Percentiles rank a stretch among this genome's conserved stretches.
Conservation (phyloP, 148 eudicot species). For the Vaccinium darrowii region DNA sequence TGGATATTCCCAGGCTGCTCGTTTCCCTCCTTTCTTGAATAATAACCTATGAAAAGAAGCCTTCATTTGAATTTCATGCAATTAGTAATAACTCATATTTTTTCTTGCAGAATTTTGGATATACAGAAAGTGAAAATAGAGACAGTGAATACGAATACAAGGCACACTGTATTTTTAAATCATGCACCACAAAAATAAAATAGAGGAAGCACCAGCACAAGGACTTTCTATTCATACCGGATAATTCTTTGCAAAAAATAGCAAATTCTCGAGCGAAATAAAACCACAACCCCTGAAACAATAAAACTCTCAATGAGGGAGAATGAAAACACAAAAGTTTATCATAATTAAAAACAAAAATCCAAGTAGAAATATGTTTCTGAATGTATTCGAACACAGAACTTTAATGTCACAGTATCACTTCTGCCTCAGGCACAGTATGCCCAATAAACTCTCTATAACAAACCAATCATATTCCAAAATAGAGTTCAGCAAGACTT, state of each 20-base stretch:
- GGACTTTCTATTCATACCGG: slow-evolving; percentile 49
- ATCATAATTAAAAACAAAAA: not conserved
- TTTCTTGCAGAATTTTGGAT: not conserved
- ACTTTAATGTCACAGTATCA: not conserved
- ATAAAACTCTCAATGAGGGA: slow-evolving; percentile 12
- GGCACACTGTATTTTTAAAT: not conserved
- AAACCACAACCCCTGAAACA: slow-evolving; percentile 79
- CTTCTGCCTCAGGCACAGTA: not conserved
- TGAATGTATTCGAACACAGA: not conserved
- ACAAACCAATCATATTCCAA: not conserved
- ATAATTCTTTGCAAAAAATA: slow-evolving; percentile 71
- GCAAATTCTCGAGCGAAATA: slow-evolving; percentile 77
- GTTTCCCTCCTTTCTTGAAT: slow-evolving; percentile 66
- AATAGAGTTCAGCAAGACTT: slow-evolving; percentile 5
- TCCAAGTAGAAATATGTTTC: not conserved
- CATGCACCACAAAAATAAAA: not conserved
- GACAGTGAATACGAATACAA: not conserved
- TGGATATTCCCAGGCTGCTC: slow-evolving; percentile 93
- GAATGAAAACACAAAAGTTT: not conserved
- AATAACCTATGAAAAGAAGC: slow-evolving; percentile 71
- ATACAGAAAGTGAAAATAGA: not conserved
- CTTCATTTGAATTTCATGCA: slow-evolving; percentile 49
- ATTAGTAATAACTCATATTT: slow-evolving; percentile 22
- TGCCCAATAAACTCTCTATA: not conserved
- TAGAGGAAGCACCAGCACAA: not conserved